Conservation (phyloP, 179 eudicot species). For the Sideroxylon spinosum region DNA sequence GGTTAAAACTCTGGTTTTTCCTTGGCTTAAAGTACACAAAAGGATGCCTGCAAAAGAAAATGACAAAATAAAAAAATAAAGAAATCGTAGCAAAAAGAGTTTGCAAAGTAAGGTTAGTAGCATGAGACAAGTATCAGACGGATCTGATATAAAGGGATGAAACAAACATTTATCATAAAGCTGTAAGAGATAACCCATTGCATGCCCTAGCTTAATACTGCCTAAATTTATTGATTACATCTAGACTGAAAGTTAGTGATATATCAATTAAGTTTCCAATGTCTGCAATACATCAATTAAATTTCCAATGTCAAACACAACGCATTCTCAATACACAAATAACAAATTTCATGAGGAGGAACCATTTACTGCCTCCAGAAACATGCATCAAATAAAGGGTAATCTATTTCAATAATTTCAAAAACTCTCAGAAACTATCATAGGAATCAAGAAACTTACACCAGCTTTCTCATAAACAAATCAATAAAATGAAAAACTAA, state of each 20-base stretch:
- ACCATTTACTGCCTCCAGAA: too few relatives aligned
- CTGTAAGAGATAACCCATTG: too few relatives aligned
- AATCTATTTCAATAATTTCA: too few relatives aligned
- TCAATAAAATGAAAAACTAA: background rate
- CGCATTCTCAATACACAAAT: background rate
- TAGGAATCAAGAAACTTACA: background rate
- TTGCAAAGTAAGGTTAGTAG: too few relatives aligned
- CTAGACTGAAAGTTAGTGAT: background rate
- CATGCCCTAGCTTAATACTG: background rate
- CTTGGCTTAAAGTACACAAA: background rate
- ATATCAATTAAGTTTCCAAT: constrained; percentile 4
- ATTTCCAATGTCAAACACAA: background rate
- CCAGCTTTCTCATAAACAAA: background rate
- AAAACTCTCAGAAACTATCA: too few relatives aligned
- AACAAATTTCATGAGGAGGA: background rate
- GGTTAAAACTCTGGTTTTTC: background rate
- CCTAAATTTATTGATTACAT: background rate
- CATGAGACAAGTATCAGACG: too few relatives aligned
- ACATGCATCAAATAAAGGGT: too few relatives aligned
- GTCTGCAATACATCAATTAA: too few relatives aligned
- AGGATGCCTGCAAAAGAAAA: background rate
- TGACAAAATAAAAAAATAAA: background rate
- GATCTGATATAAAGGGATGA: too few relatives aligned
- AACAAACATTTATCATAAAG: too few relatives aligned
- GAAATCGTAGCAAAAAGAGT: too few relatives aligned